Conservation (phyloP, 2,329 filamentous ascomycete genomes). For the Gaeumannomyces sp. region DNA sequence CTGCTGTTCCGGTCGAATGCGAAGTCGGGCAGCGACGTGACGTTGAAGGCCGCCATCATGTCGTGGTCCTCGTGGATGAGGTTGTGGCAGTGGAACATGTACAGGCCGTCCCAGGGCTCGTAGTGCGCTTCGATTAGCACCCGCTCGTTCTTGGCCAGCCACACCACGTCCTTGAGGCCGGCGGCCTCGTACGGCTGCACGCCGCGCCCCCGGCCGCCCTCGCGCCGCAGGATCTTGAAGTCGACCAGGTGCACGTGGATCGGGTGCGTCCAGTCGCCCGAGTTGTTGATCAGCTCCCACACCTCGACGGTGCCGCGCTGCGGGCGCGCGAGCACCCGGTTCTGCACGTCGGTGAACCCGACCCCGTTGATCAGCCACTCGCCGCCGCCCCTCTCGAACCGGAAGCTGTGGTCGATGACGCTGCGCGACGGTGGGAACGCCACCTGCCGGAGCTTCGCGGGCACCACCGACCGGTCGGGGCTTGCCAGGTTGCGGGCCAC, state of each 20-base stretch:
- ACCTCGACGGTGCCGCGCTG: conserved; percentile 40
- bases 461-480: conserved; percentile 29
- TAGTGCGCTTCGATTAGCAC: conserved; percentile 45
- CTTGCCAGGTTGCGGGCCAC: conserved; percentile 31
- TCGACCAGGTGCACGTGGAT: conserved; percentile 55
- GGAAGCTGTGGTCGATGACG: conserved; percentile 36
- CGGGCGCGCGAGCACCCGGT: conserved; percentile 41
- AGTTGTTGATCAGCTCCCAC: conserved; percentile 44
- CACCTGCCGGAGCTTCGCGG: conserved; percentile 28
- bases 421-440: conserved; percentile 29
- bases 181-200: conserved; percentile 47
- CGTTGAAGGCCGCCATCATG: conserved; percentile 42
- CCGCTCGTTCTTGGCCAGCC: conserved; percentile 44
- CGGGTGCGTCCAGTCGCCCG: conserved; percentile 45
- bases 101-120: conserved; percentile 45
- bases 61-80: conserved; percentile 38
- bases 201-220: conserved; percentile 28
- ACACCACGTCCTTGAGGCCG: conserved; percentile 53
- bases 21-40: conserved; percentile 29
- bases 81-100: conserved; percentile 45
- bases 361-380: conserved; percentile 48
- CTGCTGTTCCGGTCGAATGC: conserved; percentile 30
- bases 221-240: conserved; percentile 45
- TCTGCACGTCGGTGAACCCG: conserved; percentile 36
- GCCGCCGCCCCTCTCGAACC: conserved; percentile 36